Evolutionary conservation across 2,329 filamentous ascomycete species (phyloP), one percentile per base, ranked within the genome.

Genomic region (Albophoma yamanashiensis): DNA sequence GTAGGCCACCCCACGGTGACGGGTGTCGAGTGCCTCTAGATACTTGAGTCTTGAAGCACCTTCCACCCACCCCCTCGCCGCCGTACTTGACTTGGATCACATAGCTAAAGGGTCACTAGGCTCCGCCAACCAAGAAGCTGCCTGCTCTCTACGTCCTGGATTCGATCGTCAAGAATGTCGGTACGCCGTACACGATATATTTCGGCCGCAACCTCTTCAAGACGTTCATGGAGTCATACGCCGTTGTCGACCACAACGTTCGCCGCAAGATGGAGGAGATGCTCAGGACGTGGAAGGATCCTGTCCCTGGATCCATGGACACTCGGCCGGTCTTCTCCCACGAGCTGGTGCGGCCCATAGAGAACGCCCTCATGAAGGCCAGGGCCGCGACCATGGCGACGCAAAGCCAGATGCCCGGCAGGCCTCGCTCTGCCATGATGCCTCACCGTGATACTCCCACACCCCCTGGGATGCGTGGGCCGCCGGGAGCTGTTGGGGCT

Each of bases 121-220:
- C 89, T 59, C 85, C 91, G 55, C 92, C 94, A 45, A 83, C 86
- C 62, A 92, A 92, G 74, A 99, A 97, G 71, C 80, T 99, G 3
- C 92, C 94, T 22, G 91, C 94, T n/a, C 82, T 99, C 36, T 99
- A 97, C 76, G 91, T 99, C 65, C 87, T 99, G 70, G 94, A 99
- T 76, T 97, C 93, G 20, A 93, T 99, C 63, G 92, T 96, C 71
- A 99, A 99, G 76, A 97, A 99, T 78, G 92, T 99, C 63, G 94
- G 94, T 62, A 97, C 93, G 0, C 94, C 94, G 9, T 99, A 99
- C 75, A 97, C 93, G 0, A 82, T 97, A 15, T 97, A 96, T 73
- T 89, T 99, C 65, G 91, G 92, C 58, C 88, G 91, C 47, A 93
- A 93, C 69, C 84, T 99, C 45, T 97, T 93, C 75, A 85, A 88